phyloP scores from a whole-genome alignment of 306 rosid species.

The Oemleria cerasiformis region DNA sequence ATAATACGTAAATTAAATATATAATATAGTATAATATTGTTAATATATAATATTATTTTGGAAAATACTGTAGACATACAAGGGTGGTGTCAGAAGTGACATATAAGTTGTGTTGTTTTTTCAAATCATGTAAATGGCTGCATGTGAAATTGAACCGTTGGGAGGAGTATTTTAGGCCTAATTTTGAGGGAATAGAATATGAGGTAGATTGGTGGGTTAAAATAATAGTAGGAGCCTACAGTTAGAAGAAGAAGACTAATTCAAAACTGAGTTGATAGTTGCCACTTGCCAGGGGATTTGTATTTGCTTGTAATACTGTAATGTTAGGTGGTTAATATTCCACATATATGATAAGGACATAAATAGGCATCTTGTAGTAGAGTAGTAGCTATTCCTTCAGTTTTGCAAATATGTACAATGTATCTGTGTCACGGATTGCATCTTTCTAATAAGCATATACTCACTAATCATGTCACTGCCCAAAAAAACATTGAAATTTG shows the following conservation, averaged over 20 bases:
- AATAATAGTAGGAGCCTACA: conserved; percentile 27
- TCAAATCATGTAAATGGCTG: conserved; percentile 31
- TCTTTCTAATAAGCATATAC: neutral
- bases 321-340: neutral
- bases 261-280: conserved; percentile 31
- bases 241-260: conserved; percentile 23
- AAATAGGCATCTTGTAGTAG: neutral
- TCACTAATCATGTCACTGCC: neutral
- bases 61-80: conserved; percentile 29
- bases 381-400: neutral
- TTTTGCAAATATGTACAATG: conserved; percentile 9
- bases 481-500: too few species aligned
- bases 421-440: conserved; percentile 16
- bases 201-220: conserved; percentile 35
- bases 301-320: conserved; percentile 4
- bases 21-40: too few species aligned
- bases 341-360: neutral
- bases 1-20: too few species aligned
- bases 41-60: too few species aligned
- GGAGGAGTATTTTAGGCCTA: conserved; percentile 26
- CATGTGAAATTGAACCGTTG: conserved; percentile 77
- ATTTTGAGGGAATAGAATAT: conserved; percentile 32
- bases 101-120: conserved; percentile 7
- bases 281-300: too few species aligned
- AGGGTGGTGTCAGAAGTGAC: conserved; percentile 30